Evolutionary conservation across 106 monocot species (phyloP), one percentile per base, ranked within the genome.

Genomic region (Iris macrosiphon): DNA sequence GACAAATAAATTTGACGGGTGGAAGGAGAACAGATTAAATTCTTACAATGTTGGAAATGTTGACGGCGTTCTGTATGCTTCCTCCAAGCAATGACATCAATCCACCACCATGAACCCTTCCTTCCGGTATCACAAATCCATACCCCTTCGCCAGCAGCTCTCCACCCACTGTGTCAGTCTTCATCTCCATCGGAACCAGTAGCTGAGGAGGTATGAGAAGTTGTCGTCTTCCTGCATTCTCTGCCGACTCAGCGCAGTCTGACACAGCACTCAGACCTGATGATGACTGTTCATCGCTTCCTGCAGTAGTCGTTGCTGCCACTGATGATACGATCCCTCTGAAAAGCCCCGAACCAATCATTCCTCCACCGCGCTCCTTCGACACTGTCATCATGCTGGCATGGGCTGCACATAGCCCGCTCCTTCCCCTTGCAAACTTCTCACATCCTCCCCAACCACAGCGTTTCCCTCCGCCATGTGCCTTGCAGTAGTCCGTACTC

Each of bases 401-500:
- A 22, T 47, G 61, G 5, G 61, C 61, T 2, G 61, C 61, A 22
- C 61, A 61, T 15, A 61, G 46, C 18, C 61, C 46, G 20, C 45
- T 31, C 21, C 31, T 11, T 1, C 60, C 60, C 21, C 60, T 31
- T 3, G 60, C 31, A 21, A 46, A 61, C 45, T 61, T 61, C 10
- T 46, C 60, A n/a, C 60, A 61, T 2, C 2, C 8, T 31, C 17
- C 19, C 28, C 20, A 65, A 0, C n/a, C 16, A 41, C 54, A 65
- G 0, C 54, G 39, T 20, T 54, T 65, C 13, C 65, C 65, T 4
- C 65, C 54, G 10, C 65, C 65, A 22, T 43, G 54, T 0, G 65
- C 53, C 30, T 65, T 65, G 31, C 65, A 65, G 42, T 41, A 65
- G 2, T 53, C 40, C 1, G 64, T 65, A 27, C 64, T 53, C 19